Percentiles rank a stretch among this genome's conserved stretches.
Conservation (phyloP, 164 flowering plant species). For the Dillenia turbinata region DNA sequence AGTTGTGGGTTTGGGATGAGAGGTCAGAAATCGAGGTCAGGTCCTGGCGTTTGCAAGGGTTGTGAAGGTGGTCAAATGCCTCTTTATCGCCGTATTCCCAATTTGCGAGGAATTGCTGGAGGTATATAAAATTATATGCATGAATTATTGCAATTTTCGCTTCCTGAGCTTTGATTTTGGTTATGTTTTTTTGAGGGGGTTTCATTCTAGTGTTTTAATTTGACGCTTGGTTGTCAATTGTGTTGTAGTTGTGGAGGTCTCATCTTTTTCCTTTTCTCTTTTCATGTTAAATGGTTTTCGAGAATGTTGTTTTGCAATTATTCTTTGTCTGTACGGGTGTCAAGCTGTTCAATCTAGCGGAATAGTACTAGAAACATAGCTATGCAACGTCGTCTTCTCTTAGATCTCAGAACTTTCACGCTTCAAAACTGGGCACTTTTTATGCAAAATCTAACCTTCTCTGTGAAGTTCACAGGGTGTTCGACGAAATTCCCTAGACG, state of each 20-base stretch:
- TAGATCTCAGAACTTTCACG: constrained; percentile 54
- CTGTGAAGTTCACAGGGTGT: constrained; percentile 45
- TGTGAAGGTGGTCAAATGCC: constrained; percentile 98
- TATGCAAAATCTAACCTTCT: constrained; percentile 38
- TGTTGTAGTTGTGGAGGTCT: no score
- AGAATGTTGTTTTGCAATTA: no score
- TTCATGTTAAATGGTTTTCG: no score
- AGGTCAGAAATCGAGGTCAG: constrained; percentile 97
- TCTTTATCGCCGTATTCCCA: constrained; percentile 80
- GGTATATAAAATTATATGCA: constrained; percentile 35
- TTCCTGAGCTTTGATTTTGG: background rate
- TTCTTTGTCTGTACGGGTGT: no score
- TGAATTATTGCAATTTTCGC: background rate
- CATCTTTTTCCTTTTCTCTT: no score
- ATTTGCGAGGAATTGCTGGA: constrained; percentile 93
- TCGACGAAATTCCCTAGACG: constrained; percentile 50
- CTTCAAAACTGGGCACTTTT: constrained; percentile 52
- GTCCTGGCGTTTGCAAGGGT: constrained; percentile 77
- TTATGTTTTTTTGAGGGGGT: background rate
- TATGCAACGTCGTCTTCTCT: constrained; percentile 30
- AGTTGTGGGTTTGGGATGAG: constrained; percentile 99
- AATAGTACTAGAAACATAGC: no score
- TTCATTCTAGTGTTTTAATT: background rate
- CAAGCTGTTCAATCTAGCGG: no score
- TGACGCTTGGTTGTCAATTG: no score